A percentile compares a stretch with the other conserved stretches of the same genome.
These are phyloP conservation scores for Mycena venus DNA, from an alignment of 768 basidiomycete species.

Conservation along the genomic window DNA sequence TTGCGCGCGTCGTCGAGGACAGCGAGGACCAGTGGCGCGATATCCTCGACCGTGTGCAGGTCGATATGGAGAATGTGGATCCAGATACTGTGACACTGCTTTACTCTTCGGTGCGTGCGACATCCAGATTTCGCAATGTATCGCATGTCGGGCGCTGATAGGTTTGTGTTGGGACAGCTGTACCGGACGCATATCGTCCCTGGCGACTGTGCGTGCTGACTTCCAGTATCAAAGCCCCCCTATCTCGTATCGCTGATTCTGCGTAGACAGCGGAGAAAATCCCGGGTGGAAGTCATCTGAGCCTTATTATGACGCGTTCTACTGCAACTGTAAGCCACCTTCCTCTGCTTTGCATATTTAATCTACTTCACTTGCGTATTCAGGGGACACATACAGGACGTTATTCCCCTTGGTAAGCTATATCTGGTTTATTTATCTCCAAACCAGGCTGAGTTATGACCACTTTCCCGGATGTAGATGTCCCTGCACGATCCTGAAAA, in stretches of 20 bases:
- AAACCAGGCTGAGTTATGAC: neutral
- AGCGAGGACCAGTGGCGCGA: constrained; percentile 69
- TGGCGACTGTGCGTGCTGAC: constrained; percentile 74
- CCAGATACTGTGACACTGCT: constrained; percentile 66
- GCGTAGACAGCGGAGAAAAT: constrained; percentile 72
- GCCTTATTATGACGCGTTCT: constrained; percentile 77
- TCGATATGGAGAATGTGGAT: constrained; percentile 62
- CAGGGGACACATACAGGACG: constrained; percentile 73
- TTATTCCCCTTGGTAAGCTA: constrained; percentile 66
- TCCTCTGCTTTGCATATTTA: neutral
- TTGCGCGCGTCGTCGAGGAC: constrained; percentile 59
- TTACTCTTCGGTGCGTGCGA: constrained; percentile 66
- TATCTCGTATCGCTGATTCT: neutral
- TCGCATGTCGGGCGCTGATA: neutral
- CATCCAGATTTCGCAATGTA: too few species aligned
- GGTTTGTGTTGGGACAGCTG: constrained; percentile 49
- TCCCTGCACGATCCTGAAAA: constrained; percentile 72
- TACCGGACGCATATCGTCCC: constrained; percentile 76
- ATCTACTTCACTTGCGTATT: neutral
- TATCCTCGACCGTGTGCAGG: constrained; percentile 65
- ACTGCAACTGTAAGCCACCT: constrained; percentile 68
- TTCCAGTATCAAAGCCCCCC: neutral
- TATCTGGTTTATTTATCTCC: too few species aligned
- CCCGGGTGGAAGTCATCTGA: constrained; percentile 74
- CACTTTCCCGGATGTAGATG: too few species aligned